Percentiles rank a stretch among this genome's conserved stretches.
phyloP scores from a whole-genome alignment of 2,329 filamentous ascomycete genomes.

The Lachnellula willkommii region DNA sequence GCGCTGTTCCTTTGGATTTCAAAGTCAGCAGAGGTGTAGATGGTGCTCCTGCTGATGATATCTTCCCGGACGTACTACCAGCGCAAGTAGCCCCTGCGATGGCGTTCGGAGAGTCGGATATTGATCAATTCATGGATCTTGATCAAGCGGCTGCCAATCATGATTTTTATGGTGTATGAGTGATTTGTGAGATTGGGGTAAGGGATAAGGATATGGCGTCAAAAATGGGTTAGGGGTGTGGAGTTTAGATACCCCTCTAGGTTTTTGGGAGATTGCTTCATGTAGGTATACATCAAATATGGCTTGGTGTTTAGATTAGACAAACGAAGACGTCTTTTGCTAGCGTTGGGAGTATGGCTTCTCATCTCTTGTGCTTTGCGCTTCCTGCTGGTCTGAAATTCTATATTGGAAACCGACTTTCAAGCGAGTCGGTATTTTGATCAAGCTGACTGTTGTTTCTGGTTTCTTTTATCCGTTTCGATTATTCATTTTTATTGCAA shows the following conservation, averaged over 20 bases:
- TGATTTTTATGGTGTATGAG: slow-evolving; percentile 2
- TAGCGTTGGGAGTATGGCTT: slow-evolving; percentile 22
- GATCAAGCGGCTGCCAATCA: slow-evolving; percentile 5
- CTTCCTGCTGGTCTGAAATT: too few species aligned
- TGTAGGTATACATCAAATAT: neutral
- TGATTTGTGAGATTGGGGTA: slow-evolving; percentile 1
- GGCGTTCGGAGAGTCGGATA: slow-evolving; percentile 8
- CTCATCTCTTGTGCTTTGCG: too few species aligned
- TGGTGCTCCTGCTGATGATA: slow-evolving; percentile 24
- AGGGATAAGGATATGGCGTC: neutral
- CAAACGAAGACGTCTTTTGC: neutral
- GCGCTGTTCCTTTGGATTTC: slow-evolving; percentile 31
- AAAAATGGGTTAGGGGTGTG: neutral
- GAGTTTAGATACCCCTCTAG: neutral
- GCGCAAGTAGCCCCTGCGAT: neutral
- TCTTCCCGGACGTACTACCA: slow-evolving; percentile 24
- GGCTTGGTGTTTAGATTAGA: neutral
- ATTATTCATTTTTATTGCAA: too few species aligned
- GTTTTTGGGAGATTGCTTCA: neutral
- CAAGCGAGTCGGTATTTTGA: too few species aligned
- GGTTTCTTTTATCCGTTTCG: too few species aligned
- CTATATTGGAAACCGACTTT: too few species aligned
- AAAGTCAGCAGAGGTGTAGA: slow-evolving; percentile 32
- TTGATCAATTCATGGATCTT: slow-evolving; percentile 17
- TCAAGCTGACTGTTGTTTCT: too few species aligned